Evolutionary conservation across 225 moss, liverwort and hornwort genomes (phyloP).

Genomic region (Physcomitrium patens): DNA sequence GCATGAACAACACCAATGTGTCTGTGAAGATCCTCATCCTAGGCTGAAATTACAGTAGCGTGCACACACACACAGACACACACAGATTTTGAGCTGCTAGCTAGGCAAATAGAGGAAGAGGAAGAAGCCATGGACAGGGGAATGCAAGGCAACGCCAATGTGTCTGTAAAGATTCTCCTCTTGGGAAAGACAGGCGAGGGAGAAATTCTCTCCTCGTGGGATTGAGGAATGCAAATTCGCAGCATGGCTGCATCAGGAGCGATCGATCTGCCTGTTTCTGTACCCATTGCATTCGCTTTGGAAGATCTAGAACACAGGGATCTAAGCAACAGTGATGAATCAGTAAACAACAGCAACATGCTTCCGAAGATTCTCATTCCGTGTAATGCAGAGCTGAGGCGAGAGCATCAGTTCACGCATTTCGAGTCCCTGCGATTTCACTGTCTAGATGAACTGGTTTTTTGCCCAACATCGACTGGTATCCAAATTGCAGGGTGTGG

Average conservation of each 20-base stretch:
- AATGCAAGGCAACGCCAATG: slow-evolving; percentile 2
- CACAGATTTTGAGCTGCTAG: neutral
- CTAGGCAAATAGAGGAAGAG: neutral
- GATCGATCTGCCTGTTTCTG: no score
- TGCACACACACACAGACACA: neutral
- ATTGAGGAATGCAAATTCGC: neutral
- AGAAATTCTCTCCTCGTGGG: slow-evolving; percentile 9
- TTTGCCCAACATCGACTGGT: no score
- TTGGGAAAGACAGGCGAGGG: neutral
- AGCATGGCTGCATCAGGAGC: no score
- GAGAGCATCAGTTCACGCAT: neutral
- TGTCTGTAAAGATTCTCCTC: slow-evolving; percentile 23
- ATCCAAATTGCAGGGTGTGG: no score
- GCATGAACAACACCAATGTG: slow-evolving; percentile 30
- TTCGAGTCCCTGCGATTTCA: no score
- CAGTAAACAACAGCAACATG: slow-evolving; percentile 1
- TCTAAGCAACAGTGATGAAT: no score
- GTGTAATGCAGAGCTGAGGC: neutral
- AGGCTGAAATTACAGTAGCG: neutral
- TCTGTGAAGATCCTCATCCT: slow-evolving; percentile 33
- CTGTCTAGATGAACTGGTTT: no score
- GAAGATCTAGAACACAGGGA: no score
- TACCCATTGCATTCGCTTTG: no score
- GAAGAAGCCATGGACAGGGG: slow-evolving; percentile 19
- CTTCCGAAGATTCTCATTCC: slow-evolving; percentile 24